A percentile compares a stretch with the other conserved stretches of the same genome.
Evolutionary conservation across 2,329 filamentous ascomycete species (phyloP).

Genomic region (Decorospora gaudefroyi): DNA sequence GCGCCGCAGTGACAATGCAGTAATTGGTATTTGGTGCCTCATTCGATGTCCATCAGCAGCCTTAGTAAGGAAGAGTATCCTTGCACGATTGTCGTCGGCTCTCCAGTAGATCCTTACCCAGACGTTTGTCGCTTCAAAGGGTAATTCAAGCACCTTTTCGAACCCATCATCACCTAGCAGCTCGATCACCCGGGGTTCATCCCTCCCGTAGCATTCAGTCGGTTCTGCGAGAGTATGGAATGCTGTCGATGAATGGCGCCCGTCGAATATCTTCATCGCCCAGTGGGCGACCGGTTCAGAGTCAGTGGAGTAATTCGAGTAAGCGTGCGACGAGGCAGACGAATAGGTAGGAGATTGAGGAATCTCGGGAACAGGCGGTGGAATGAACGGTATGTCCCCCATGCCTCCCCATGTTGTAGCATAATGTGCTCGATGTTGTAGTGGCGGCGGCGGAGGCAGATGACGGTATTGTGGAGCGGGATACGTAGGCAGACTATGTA

Average conservation of each 20-base stretch:
- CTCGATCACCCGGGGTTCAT: constrained; percentile 44
- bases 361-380: constrained; percentile 46
- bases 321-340: constrained; percentile 50
- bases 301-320: constrained; percentile 44
- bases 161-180: constrained; percentile 49
- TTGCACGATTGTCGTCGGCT: constrained; percentile 56
- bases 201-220: constrained; percentile 44
- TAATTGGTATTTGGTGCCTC: constrained; percentile 57
- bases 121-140: constrained; percentile 55
- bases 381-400: constrained; percentile 42
- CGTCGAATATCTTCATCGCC: constrained; percentile 53
- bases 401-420: constrained; percentile 26
- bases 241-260: constrained; percentile 45
- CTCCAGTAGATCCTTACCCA: constrained; percentile 58
- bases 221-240: constrained; percentile 43
- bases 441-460: constrained; percentile 13
- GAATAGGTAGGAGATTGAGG: constrained; percentile 52
- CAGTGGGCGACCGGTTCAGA: constrained; percentile 48
- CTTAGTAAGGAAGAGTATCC: constrained; percentile 58
- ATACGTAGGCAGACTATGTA: constrained; percentile 36
- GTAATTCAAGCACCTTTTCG: constrained; percentile 48
- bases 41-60: constrained; percentile 49
- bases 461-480: constrained; percentile 24
- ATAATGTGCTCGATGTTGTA: constrained; percentile 24
- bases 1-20: constrained; percentile 52